phyloP scores from a whole-genome alignment of 345 rosid species.

The Salix udensis region DNA sequence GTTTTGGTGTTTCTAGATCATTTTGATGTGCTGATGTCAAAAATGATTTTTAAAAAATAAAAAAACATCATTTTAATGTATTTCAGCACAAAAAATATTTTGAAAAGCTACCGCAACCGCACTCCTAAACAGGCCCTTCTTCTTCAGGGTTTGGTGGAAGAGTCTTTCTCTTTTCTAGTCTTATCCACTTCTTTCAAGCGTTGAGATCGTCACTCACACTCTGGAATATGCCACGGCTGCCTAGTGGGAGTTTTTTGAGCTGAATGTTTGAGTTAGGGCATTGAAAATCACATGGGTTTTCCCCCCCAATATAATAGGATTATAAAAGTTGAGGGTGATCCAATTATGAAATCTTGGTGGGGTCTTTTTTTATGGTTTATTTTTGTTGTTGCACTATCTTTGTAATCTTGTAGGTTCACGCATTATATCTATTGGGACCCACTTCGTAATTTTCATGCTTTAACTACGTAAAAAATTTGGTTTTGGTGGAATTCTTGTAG shows the following conservation, averaged over 20 bases:
- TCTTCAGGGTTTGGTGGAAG: slow-evolving; percentile 6
- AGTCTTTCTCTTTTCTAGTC: background rate
- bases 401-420: slow-evolving; percentile 10
- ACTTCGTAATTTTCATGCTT: background rate
- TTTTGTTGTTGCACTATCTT: background rate
- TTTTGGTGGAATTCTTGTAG: slow-evolving; percentile 1
- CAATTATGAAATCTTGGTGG: slow-evolving; percentile 5
- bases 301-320: background rate
- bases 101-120: too few species aligned
- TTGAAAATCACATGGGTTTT: slow-evolving; percentile 11
- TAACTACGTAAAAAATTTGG: background rate
- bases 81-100: too few species aligned
- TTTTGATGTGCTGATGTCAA: too few species aligned
- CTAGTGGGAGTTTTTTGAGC: background rate
- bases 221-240: background rate
- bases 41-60: too few species aligned
- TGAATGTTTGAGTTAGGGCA: background rate
- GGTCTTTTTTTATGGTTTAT: background rate
- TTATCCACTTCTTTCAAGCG: slow-evolving; percentile 7
- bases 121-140: background rate
- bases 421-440: background rate
- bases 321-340: background rate
- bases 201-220: slow-evolving; percentile 6
- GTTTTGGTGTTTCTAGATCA: too few species aligned
- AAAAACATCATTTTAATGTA: too few species aligned